Conservation (phyloP, 805 yeast species). For the Metschnikowia kunwiensis region DNA sequence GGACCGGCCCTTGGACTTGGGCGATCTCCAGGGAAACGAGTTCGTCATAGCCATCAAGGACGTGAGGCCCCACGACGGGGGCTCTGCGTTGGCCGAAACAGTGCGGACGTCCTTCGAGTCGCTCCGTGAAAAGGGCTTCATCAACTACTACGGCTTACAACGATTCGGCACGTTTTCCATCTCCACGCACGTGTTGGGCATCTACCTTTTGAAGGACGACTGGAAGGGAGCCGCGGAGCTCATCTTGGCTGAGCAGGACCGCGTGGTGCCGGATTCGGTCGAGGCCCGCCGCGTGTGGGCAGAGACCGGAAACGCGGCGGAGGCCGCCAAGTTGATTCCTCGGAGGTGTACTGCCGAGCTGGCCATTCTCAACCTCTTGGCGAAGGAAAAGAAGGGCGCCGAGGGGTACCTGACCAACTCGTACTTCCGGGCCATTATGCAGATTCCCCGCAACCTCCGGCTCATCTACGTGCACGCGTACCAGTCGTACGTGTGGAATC, state of each 20-base stretch:
- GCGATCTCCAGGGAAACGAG: conserved; percentile 86
- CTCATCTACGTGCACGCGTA: conserved; percentile 97
- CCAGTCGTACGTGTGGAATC: conserved; percentile 94
- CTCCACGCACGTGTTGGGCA: conserved; percentile 87
- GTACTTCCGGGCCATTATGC: conserved; percentile 78
- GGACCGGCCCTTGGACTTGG: conserved; percentile 62
- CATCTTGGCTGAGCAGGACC: conserved; percentile 79
- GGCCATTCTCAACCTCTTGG: conserved; percentile 61
- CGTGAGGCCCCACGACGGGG: conserved; percentile 38
- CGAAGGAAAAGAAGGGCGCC: conserved; percentile 46
- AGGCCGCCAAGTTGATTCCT: conserved; percentile 78
- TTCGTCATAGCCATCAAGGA: conserved; percentile 83
- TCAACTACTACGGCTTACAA: conserved; percentile 97
- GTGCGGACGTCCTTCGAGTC: conserved; percentile 55
- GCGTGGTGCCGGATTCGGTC: conserved; percentile 76
- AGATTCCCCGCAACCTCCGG: conserved; percentile 87
- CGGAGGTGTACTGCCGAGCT: conserved; percentile 82
- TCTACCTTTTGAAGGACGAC: conserved; percentile 60
- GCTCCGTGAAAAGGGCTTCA: conserved; percentile 68
- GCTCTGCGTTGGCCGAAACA: conserved; percentile 39
- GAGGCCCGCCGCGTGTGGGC: conserved; percentile 85
- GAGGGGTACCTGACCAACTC: conserved; percentile 46
- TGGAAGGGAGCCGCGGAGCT: conserved; percentile 81
- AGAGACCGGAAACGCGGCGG: conserved; percentile 60
- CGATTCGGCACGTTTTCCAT: conserved; percentile 94